Base-by-base conservation (phyloP, 2,329 filamentous ascomycete genomes). In the Fusarium illudens region DNA sequence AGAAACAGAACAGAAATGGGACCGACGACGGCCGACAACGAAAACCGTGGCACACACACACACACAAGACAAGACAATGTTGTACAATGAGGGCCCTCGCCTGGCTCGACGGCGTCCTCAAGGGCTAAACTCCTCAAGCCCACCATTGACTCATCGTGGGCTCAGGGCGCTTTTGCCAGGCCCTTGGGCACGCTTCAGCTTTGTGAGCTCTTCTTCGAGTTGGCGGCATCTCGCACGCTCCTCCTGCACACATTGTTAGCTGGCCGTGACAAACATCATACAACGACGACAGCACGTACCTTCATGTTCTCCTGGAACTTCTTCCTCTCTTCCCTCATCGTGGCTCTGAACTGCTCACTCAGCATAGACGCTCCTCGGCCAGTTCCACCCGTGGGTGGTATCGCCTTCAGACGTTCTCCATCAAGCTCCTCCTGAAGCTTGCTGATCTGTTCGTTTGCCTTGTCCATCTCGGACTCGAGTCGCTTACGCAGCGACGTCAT, bases 321-420 rank as follows among this genome's bases (percentile, higher is more conserved):
- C 79, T 82, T 86, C 67, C 84, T 81, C 78, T 87, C 84, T 73
- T 85, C 84, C 70, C 84, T 82, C 84, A 87, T 86, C 20, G 83
- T 85, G 8, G 81, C 78, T 49, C 84, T 76, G 77, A 87, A 87
- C 76, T 86, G 84, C 77, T 87, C 84, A 73, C 84, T 87, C 65
- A 87, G 78, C 80, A 86, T 81, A 9, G 79, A 80, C 12, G 84
- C 84, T 3, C 84, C 84, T 55, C 77, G 76, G 7, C 73, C 75
- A 3, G 76, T 73, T 15, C 76, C 77, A 15, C 75, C 77, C 12
- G 73, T 73, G 3, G 75, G 77, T 6, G 75, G 72, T 15, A 72
- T 73, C n/a, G 77, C 81, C 77, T 80, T 84, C 65, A 86, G 79
- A 58, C 80, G 78, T 76, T 85, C 83, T 32, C 76, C 76, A 56